Evolutionary conservation across 371 early-diverging fungal species (phyloP).

Genomic region (Chytridium lagenaria): DNA sequence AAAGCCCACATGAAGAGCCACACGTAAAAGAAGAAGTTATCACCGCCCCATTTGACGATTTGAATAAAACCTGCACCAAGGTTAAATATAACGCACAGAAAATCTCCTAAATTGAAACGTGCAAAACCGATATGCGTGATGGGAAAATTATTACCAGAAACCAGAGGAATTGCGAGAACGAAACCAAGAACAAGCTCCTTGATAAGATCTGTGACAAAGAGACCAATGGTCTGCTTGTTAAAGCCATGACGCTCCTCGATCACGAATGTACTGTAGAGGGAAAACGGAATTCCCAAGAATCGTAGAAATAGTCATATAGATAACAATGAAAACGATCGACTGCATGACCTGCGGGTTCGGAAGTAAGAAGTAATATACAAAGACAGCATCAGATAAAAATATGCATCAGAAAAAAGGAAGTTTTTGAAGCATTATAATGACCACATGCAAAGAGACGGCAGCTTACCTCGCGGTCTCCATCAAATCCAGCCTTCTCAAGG

Average conservation of each 20-base stretch:
- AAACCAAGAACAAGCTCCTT: slow-evolving; percentile 74
- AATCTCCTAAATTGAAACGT: too few species aligned
- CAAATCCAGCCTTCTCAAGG: slow-evolving; percentile 66
- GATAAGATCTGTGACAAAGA: slow-evolving; percentile 84
- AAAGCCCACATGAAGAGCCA: slow-evolving; percentile 82
- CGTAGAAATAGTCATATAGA: slow-evolving; percentile 68
- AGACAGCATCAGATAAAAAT: too few species aligned
- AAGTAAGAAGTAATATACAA: not conserved
- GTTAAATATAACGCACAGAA: not conserved
- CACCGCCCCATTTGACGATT: slow-evolving; percentile 84
- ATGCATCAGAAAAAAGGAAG: too few species aligned
- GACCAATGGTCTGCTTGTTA: slow-evolving; percentile 89
- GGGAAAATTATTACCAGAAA: slow-evolving; percentile 55
- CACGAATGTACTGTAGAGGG: slow-evolving; percentile 90
- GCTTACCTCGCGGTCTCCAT: slow-evolving; percentile 73
- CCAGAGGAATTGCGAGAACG: slow-evolving; percentile 77
- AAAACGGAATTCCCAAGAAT: slow-evolving; percentile 79
- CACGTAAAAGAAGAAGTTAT: slow-evolving; percentile 86
- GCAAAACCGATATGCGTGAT: not conserved
- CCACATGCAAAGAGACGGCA: not conserved
- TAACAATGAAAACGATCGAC: slow-evolving; percentile 77
- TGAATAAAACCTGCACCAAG: slow-evolving; percentile 64
- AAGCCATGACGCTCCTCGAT: slow-evolving; percentile 96
- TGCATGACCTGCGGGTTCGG: slow-evolving; percentile 71
- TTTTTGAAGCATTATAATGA: too few species aligned